Percentiles rank a stretch among this genome's conserved stretches.
phyloP scores from a whole-genome alignment of 768 basidiomycete species.

The Auriscalpium microsporum region DNA sequence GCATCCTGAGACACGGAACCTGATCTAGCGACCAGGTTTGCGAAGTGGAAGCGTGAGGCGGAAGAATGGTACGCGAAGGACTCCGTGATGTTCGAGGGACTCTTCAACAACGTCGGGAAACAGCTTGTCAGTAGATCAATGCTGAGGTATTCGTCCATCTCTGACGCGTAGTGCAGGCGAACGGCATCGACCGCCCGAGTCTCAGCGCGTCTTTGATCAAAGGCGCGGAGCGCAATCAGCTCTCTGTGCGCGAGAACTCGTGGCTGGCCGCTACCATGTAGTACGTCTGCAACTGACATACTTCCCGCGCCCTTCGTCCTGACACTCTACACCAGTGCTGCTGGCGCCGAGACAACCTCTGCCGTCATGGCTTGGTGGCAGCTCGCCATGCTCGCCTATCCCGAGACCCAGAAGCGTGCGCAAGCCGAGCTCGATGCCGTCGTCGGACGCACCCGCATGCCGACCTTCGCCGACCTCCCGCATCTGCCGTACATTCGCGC shows the following conservation, averaged over 20 bases:
- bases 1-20: not conserved
- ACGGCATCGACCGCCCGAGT: not conserved
- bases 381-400: slow-evolving; percentile 13
- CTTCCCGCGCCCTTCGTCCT: not conserved
- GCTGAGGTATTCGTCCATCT: too few relatives aligned
- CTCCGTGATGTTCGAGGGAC: not conserved
- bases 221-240: not conserved
- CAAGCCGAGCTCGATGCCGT: slow-evolving; percentile 14
- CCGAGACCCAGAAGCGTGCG: slow-evolving; percentile 8
- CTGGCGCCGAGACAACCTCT: slow-evolving; percentile 11
- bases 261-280: slow-evolving; percentile 5
- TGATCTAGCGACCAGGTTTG: not conserved
- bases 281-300: not conserved
- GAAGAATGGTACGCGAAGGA: not conserved
- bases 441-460: slow-evolving; percentile 12
- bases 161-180: not conserved
- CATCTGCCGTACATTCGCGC: slow-evolving; percentile 5
- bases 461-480: slow-evolving; percentile 8
- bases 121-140: not conserved
- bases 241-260: slow-evolving; percentile 1
- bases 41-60: slow-evolving; percentile 6
- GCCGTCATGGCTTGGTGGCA: slow-evolving; percentile 6
- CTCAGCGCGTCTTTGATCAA: not conserved
- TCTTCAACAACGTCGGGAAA: not conserved
- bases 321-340: slow-evolving; percentile 6